A percentile compares a stretch with the other conserved stretches of the same genome.
These are phyloP conservation scores for Epicoccum sorghinum DNA, from an alignment of 2,329 filamentous ascomycete species.

Conservation along the genomic window DNA sequence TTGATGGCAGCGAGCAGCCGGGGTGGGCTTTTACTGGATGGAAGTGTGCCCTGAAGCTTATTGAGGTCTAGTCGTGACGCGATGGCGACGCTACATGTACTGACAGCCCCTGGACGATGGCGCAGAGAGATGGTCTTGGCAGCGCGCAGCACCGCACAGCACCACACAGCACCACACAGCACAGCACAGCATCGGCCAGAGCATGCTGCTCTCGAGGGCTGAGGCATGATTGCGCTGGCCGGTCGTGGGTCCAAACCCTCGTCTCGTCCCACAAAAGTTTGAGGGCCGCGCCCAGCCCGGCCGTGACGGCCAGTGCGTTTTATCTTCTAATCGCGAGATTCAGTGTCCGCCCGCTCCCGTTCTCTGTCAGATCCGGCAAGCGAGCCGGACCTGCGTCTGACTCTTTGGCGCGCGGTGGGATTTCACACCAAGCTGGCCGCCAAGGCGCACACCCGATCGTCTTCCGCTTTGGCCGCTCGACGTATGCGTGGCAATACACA, in stretches of 20 bases:
- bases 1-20: constrained; percentile 5
- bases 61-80: constrained; percentile 14
- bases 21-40: neutral
- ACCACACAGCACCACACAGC: constrained; percentile 24
- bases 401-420: constrained; percentile 7
- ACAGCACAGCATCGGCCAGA: neutral
- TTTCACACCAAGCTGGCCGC: constrained; percentile 3
- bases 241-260: too few species aligned
- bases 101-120: constrained; percentile 40
- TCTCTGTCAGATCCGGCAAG: constrained; percentile 24
- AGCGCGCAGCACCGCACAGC: neutral
- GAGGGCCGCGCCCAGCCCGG: constrained; percentile 1
- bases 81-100: constrained; percentile 37
- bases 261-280: constrained; percentile 6
- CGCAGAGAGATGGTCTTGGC: constrained; percentile 30
- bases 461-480: constrained; percentile 22
- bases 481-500: constrained; percentile 21
- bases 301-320: neutral
- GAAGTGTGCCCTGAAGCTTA: constrained; percentile 20
- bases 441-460: constrained; percentile 12
- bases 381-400: constrained; percentile 22
- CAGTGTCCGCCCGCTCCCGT: constrained; percentile 10
- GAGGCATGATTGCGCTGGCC: too few species aligned
- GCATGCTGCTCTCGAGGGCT: too few species aligned
- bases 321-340: constrained; percentile 6